Base-by-base conservation (phyloP, 768 basidiomycete species). In the Suillus cothurnatus region DNA sequence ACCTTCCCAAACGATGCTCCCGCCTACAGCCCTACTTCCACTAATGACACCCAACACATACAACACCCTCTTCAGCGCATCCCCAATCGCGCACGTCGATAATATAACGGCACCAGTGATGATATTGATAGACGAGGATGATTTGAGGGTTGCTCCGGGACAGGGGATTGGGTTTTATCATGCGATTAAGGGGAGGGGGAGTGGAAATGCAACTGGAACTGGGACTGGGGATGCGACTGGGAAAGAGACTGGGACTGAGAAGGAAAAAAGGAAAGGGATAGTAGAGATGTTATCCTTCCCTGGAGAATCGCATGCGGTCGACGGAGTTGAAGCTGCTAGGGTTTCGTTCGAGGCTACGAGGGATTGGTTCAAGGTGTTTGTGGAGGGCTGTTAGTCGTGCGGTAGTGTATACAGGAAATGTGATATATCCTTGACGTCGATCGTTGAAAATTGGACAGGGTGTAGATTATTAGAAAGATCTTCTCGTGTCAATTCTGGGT, bases 261-360 rank as follows among this genome's bases (percentile, higher is more conserved):
- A 85, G 71, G 85, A 52, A 4, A 8, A 79, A 6, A 60, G 65
- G 15, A 72, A 67, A 12, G 71, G 77, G 60, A 74, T 78, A 6
- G 84, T 89, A 21, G 86, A 88, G 55, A 81, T 90, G 82, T 74
- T 90, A 41, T 72, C 81, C 55, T 91, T 90, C 67, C 83, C 85
- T 15, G 84, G 85, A 23, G 87, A 90, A 68, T 80, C 82, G 2
- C 90, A 92, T 73, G 79, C 87, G 4, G 72, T 90, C 6, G 89
- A 89, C 14, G 85, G 87, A 0, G 87, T 90, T 2, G 88, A 89
- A 70, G 82, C 85, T 2, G 80, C 81, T n/a, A 81, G 80, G 66
- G 81, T 85, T 21, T 76, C 77, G 8, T 88, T 82, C 67, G 85
- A 88, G 71, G 84, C 83, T 6, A 76, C 77, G 61, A 71, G 80